These are phyloP conservation scores for Sclerotinia spermophila DNA, from an alignment of 2,329 filamentous ascomycete species.

Conservation along the genomic window DNA sequence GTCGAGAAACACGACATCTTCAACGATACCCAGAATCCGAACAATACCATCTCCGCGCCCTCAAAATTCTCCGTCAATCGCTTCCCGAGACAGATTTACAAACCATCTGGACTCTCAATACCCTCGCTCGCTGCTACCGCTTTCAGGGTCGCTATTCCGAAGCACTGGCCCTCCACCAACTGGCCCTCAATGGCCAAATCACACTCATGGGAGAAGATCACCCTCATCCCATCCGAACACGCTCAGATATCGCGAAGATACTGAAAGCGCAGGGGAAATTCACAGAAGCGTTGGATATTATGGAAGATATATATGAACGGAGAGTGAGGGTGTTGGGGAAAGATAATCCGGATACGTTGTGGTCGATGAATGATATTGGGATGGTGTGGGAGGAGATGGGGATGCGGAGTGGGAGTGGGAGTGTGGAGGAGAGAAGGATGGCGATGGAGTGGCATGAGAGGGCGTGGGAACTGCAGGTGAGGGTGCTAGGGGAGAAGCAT, in stretches of 20 bases:
- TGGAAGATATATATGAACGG: conserved; percentile 2
- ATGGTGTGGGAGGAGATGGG: conserved; percentile 1
- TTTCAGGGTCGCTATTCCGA: conserved; percentile 5
- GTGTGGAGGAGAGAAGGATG: background rate
- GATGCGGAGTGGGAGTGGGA: background rate
- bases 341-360: conserved; percentile 12
- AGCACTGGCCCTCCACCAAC: conserved; percentile 1
- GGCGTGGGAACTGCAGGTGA: background rate
- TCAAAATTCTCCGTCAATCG: background rate
- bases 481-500: background rate
- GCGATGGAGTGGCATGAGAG: background rate
- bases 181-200: conserved; percentile 3
- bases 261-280: conserved; percentile 4
- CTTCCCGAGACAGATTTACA: conserved; percentile 14
- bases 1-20: conserved; percentile 13
- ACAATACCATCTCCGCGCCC: conserved; percentile 13
- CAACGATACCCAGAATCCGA: conserved; percentile 2
- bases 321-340: background rate
- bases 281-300: conserved; percentile 9
- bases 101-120: conserved; percentile 12
- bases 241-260: conserved; percentile 2
- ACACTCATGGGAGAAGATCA: conserved; percentile 11
- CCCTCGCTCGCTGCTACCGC: conserved; percentile 9
- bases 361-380: conserved; percentile 17
- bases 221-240: conserved; percentile 2